These are phyloP conservation scores for Onygena corvina DNA, from an alignment of 2,329 filamentous ascomycete genomes.

Conservation along the genomic window DNA sequence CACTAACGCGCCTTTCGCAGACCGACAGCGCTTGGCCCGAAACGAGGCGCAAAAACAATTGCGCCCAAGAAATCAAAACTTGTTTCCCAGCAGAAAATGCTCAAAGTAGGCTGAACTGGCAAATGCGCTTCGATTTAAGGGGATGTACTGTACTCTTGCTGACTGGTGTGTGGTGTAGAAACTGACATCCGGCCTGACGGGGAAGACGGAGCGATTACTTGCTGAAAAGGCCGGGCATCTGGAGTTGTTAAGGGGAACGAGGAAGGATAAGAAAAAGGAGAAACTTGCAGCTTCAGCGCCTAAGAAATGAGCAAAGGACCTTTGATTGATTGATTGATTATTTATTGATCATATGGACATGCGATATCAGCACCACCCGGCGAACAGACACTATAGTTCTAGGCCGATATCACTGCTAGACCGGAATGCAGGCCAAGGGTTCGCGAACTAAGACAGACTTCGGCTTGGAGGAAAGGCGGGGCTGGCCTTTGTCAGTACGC, in stretches of 20 bases:
- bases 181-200: constrained; percentile 49
- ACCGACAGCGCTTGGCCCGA: constrained; percentile 33
- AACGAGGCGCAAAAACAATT: constrained; percentile 50
- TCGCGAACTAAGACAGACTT: too few relatives aligned
- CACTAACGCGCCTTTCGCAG: constrained; percentile 13
- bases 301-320: neutral
- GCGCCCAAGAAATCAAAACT: constrained; percentile 54
- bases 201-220: constrained; percentile 54
- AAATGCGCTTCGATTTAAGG: constrained; percentile 5
- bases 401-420: neutral
- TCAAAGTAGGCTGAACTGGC: constrained; percentile 38
- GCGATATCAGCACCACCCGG: too few relatives aligned
- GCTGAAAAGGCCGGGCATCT: constrained; percentile 58
- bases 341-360: too few relatives aligned
- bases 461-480: too few relatives aligned
- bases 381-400: neutral
- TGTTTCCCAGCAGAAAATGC: constrained; percentile 50
- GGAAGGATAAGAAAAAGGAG: constrained; percentile 39
- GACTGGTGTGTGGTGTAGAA: constrained; percentile 33
- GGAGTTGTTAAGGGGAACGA: constrained; percentile 55
- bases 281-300: constrained; percentile 17
- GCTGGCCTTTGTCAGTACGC: too few relatives aligned
- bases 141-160: constrained; percentile 1
- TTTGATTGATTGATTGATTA: neutral
- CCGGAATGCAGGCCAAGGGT: too few relatives aligned